Evolutionary conservation across 2,329 filamentous ascomycete genomes (phyloP).

Genomic region (Fusarium staphyleae): DNA sequence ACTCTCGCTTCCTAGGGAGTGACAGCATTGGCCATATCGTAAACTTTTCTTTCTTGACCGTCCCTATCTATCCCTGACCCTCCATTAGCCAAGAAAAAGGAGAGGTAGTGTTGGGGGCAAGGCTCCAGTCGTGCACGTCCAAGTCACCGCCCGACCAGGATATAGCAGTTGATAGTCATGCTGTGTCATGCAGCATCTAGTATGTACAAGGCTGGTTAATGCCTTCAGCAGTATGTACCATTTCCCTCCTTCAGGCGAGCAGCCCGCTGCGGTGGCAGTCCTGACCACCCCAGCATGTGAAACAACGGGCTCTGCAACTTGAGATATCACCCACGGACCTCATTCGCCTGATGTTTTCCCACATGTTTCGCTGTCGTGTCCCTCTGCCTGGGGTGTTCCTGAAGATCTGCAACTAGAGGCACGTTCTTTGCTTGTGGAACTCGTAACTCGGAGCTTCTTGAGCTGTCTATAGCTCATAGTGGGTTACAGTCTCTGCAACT

Average conservation of each 20-base stretch:
- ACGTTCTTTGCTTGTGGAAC: constrained; percentile 5
- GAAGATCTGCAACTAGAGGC: constrained; percentile 1
- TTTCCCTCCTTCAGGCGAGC: constrained; percentile 8
- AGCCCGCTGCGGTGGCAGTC: constrained; percentile 3
- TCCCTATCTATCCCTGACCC: neutral
- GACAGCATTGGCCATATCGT: constrained; percentile 5
- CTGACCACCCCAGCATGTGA: constrained; percentile 10
- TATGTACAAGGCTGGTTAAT: neutral
- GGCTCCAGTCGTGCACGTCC: constrained; percentile 28
- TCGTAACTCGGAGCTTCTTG: neutral
- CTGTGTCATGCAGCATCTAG: constrained; percentile 22
- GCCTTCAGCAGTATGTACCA: constrained; percentile 8
- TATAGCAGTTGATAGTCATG: constrained; percentile 16
- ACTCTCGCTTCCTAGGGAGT: constrained; percentile 2
- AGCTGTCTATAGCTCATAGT: neutral
- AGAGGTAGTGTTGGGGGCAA: neutral
- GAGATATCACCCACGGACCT: constrained; percentile 12
- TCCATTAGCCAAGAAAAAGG: constrained; percentile 22
- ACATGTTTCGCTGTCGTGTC: constrained; percentile 16
- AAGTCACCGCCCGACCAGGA: constrained; percentile 24
- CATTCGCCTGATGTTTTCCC: constrained; percentile 31
- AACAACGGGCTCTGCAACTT: constrained; percentile 26
- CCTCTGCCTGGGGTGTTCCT: neutral
- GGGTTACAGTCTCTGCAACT: neutral
- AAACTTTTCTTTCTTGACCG: too few relatives aligned